Percentiles rank a stretch among this genome's conserved stretches.
phyloP scores from a whole-genome alignment of 2,329 filamentous ascomycete genomes.

The Apiospora hydei region DNA sequence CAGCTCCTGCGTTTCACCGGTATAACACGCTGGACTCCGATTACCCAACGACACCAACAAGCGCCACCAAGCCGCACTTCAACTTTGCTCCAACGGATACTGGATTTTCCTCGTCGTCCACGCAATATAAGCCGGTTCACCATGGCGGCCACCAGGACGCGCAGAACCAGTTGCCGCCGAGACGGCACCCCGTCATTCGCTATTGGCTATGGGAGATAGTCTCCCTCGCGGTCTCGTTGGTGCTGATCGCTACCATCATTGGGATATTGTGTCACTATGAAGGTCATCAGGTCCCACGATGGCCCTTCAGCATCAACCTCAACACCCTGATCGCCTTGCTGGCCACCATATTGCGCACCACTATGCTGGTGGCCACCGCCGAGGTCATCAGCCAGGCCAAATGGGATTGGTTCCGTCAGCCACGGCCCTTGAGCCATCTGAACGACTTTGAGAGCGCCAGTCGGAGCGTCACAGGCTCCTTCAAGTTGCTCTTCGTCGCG shows the following conservation, averaged over 20 bases:
- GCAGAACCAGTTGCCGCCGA: background rate
- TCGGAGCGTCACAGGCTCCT: constrained; percentile 38
- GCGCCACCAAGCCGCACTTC: background rate
- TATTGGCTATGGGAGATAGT: constrained; percentile 32
- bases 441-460: constrained; percentile 43
- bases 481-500: constrained; percentile 36
- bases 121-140: background rate
- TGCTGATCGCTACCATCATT: constrained; percentile 30
- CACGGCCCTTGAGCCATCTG: constrained; percentile 38
- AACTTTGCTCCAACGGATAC: background rate
- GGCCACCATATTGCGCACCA: constrained; percentile 34
- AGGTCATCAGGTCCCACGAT: constrained; percentile 29
- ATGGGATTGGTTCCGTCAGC: constrained; percentile 42
- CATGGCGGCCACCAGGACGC: background rate
- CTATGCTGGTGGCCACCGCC: constrained; percentile 38
- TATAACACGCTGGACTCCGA: background rate
- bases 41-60: background rate
- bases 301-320: constrained; percentile 34
- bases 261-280: constrained; percentile 29
- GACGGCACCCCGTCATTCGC: constrained; percentile 28
- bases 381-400: constrained; percentile 44
- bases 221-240: constrained; percentile 28
- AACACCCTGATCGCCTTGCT: constrained; percentile 34
- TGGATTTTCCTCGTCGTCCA: background rate
- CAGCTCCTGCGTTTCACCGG: background rate